A percentile compares a stretch with the other conserved stretches of the same genome.
phyloP scores from a whole-genome alignment of 1,139 yeast species.

The Nakaseomyces kungkrabaensis region DNA sequence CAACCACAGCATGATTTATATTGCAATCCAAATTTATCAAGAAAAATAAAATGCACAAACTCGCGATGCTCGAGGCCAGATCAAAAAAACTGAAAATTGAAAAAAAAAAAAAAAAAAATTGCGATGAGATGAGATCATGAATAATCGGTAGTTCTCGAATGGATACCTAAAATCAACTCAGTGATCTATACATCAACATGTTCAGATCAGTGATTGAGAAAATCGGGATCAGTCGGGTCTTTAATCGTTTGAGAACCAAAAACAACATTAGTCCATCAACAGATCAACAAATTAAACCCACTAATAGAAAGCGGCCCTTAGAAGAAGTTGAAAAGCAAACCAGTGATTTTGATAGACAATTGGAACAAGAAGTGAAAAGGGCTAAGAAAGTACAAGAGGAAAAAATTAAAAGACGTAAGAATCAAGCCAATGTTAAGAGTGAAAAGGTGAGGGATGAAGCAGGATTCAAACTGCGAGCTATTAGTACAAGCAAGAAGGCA shows the following conservation, averaged over 20 bases:
- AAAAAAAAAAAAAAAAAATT: no score
- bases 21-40: no score
- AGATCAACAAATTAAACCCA: background rate
- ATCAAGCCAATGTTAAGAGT: background rate
- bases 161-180: background rate
- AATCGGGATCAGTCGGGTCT: background rate
- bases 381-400: constrained; percentile 26
- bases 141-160: no score
- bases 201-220: background rate
- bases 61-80: no score
- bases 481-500: constrained; percentile 19
- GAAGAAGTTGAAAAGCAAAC: background rate
- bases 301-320: background rate
- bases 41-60: no score
- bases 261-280: background rate
- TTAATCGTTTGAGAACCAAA: background rate
- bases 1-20: no score
- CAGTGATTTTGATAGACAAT: constrained; percentile 9
- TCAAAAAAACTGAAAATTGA: no score
- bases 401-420: constrained; percentile 15
- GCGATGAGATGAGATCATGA: no score
- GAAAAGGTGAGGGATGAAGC: constrained; percentile 20
- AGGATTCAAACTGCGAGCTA: constrained; percentile 26
- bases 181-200: background rate
- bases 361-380: constrained; percentile 10